Evolutionary conservation across 495 filamentous ascomycete species (phyloP).

Genomic region (Lophiotrema nucula): DNA sequence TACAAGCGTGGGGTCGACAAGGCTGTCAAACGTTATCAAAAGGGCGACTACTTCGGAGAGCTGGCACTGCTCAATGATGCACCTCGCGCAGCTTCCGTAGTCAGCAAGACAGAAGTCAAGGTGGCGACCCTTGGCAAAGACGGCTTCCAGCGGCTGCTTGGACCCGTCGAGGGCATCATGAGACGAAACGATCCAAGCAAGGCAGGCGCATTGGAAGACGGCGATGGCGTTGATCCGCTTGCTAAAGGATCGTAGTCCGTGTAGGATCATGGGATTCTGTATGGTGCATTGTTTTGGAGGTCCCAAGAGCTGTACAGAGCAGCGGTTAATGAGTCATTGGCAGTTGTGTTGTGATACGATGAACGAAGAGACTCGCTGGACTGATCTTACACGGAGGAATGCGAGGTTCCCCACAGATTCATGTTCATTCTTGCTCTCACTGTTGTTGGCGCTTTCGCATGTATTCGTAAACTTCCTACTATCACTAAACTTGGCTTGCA

Average conservation of each 20-base stretch:
- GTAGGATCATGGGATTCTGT: not conserved
- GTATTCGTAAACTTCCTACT: constrained; percentile 31
- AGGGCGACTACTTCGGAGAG: constrained; percentile 97
- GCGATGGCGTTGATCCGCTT: constrained; percentile 34
- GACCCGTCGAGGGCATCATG: constrained; percentile 94
- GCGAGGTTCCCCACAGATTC: too few species aligned
- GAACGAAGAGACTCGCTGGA: too few species aligned
- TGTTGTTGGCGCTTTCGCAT: constrained; percentile 23
- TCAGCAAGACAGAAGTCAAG: constrained; percentile 80
- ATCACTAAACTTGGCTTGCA: constrained; percentile 24
- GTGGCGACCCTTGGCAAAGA: constrained; percentile 91
- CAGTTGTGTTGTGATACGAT: too few species aligned
- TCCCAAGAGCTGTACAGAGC: too few species aligned
- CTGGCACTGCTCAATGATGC: constrained; percentile 89
- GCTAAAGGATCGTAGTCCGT: constrained; percentile 17
- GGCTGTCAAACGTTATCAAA: constrained; percentile 73
- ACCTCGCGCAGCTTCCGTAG: constrained; percentile 87
- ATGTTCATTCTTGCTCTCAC: constrained; percentile 8
- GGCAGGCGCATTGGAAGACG: constrained; percentile 16
- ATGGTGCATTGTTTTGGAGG: not conserved
- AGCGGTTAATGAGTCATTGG: too few species aligned
- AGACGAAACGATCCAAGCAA: constrained; percentile 66
- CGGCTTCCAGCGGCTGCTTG: constrained; percentile 89
- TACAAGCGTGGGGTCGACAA: constrained; percentile 63
- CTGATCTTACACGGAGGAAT: too few species aligned